A percentile compares a stretch with the other conserved stretches of the same genome.
phyloP scores from a whole-genome alignment of 2,329 filamentous ascomycete genomes.

The Hypoxylon sp. region DNA sequence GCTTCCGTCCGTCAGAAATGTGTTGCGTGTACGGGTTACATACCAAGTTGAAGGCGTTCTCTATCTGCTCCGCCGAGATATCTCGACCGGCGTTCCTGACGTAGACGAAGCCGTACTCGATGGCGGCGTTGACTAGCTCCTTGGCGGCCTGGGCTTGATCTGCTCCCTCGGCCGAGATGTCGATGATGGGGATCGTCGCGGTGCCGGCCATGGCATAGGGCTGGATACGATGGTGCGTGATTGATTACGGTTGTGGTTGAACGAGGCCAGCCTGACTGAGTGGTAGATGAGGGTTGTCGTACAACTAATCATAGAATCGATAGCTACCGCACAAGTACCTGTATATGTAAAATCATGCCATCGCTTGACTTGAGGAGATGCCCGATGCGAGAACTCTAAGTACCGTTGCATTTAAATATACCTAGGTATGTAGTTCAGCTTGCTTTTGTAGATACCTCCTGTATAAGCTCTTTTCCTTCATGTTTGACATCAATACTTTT shows the following conservation, averaged over 20 bases:
- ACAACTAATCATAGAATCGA: not conserved
- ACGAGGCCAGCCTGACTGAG: not conserved
- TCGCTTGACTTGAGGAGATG: too few relatives aligned
- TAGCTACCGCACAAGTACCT: not conserved
- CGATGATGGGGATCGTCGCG: slow-evolving; percentile 78
- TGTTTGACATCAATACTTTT: too few relatives aligned
- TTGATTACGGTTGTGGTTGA: not conserved
- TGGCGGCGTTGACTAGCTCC: slow-evolving; percentile 79
- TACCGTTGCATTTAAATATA: too few relatives aligned
- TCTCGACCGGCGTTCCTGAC: slow-evolving; percentile 77
- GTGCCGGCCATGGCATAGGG: slow-evolving; percentile 34
- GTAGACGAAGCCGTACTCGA: slow-evolving; percentile 88
- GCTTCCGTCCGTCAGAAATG: not conserved
- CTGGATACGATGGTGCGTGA: not conserved
- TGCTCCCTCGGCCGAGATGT: slow-evolving; percentile 69
- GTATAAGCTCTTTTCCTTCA: too few relatives aligned
- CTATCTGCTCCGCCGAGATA: slow-evolving; percentile 71
- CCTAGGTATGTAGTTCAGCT: too few relatives aligned
- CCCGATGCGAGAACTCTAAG: too few relatives aligned
- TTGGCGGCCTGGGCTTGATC: slow-evolving; percentile 66
- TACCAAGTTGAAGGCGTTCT: slow-evolving; percentile 78
- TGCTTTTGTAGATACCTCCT: too few relatives aligned
- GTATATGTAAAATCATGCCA: too few relatives aligned
- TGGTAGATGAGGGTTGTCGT: not conserved
- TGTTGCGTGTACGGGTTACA: slow-evolving; percentile 26